Conservation (phyloP, 805 yeast genomes). For the Metschnikowia shivogae region DNA sequence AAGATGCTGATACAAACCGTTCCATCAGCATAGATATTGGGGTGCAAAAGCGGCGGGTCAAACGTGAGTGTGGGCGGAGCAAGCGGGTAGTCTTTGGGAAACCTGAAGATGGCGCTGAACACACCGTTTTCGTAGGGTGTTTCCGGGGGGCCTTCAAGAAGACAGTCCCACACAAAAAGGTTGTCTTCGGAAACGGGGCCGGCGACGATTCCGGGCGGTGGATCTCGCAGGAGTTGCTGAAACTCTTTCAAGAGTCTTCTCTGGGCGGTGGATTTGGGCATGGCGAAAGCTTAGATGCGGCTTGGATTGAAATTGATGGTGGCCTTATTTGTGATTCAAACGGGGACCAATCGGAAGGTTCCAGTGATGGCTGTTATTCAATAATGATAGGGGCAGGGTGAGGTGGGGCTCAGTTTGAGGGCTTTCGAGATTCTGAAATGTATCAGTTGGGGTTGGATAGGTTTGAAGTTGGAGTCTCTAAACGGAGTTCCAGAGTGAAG, state of each 20-base stretch:
- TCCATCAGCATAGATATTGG: constrained; percentile 91
- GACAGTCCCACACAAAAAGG: constrained; percentile 78
- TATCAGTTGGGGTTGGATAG: no score
- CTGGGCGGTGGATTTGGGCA: constrained; percentile 59
- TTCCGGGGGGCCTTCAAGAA: constrained; percentile 77
- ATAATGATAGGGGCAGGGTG: no score
- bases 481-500: no score
- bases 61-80: constrained; percentile 75
- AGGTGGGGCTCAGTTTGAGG: no score
- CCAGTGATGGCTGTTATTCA: no score
- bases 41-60: constrained; percentile 83
- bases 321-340: background rate
- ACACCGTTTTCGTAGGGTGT: constrained; percentile 86
- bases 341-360: background rate
- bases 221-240: constrained; percentile 77
- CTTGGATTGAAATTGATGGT: background rate
- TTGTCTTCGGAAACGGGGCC: constrained; percentile 79
- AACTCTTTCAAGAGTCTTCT: constrained; percentile 83
- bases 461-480: no score
- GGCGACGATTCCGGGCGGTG: constrained; percentile 94
- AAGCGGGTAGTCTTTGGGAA: constrained; percentile 78
- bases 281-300: constrained; percentile 3
- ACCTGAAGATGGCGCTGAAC: constrained; percentile 69
- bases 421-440: no score
- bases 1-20: constrained; percentile 93